Evolutionary conservation across 768 basidiomycete species (phyloP).

Genomic region (Amanita brunnescens): DNA sequence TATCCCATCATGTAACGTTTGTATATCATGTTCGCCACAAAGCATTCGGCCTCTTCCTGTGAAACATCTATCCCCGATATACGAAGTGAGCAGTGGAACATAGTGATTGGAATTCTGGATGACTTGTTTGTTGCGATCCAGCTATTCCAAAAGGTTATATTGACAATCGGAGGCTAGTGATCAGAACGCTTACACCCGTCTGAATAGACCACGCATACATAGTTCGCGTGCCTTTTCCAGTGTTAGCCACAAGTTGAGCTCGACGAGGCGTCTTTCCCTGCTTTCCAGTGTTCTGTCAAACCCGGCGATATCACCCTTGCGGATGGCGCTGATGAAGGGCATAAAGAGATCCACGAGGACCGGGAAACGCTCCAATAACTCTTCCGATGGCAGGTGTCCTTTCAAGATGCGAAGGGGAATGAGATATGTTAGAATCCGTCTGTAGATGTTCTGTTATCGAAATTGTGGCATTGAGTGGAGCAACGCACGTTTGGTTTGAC

Average conservation of each 20-base stretch:
- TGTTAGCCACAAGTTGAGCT: slow-evolving; percentile 78
- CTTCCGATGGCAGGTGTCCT: slow-evolving; percentile 74
- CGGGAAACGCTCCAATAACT: slow-evolving; percentile 66
- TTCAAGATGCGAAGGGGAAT: slow-evolving; percentile 83
- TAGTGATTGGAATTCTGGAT: slow-evolving; percentile 70
- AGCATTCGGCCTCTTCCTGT: slow-evolving; percentile 83
- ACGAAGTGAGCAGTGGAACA: slow-evolving; percentile 71
- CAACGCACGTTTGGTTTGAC: slow-evolving; percentile 73
- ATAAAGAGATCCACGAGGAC: slow-evolving; percentile 61
- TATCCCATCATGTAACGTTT: slow-evolving; percentile 91
- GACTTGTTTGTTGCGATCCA: slow-evolving; percentile 73
- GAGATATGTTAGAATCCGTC: slow-evolving; percentile 85
- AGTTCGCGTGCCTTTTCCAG: slow-evolving; percentile 85
- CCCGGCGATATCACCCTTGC: slow-evolving; percentile 62
- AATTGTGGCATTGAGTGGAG: background rate
- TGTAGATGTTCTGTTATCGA: slow-evolving; percentile 21
- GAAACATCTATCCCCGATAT: slow-evolving; percentile 65
- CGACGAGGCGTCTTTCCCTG: slow-evolving; percentile 68
- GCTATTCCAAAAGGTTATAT: slow-evolving; percentile 27
- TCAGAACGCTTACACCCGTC: slow-evolving; percentile 49
- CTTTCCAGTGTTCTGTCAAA: slow-evolving; percentile 74
- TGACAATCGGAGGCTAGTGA: background rate
- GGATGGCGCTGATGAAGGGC: slow-evolving; percentile 78
- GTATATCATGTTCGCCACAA: slow-evolving; percentile 93
- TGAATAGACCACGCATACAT: slow-evolving; percentile 76